A percentile compares a stretch with the other conserved stretches of the same genome.
Conservation (phyloP, 306 rosid species). For the Vigna radiata region DNA sequence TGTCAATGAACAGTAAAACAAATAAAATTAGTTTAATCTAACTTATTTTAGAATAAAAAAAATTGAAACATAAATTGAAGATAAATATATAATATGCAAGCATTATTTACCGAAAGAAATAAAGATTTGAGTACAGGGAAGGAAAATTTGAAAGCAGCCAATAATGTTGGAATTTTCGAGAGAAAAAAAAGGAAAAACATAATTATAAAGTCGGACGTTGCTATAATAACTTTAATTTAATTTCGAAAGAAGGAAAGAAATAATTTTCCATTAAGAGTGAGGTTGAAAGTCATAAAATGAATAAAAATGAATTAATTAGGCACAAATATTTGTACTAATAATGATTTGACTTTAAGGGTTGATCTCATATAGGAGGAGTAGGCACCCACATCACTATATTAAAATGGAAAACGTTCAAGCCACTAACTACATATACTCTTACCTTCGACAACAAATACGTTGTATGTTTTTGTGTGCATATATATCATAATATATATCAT, state of each 20-base stretch:
- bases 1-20: too few relatives aligned
- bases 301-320: neutral
- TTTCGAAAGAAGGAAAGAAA: neutral
- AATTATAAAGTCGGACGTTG: neutral
- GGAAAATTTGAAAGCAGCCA: neutral
- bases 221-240: neutral
- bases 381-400: slow-evolving; percentile 26
- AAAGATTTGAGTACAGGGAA: neutral
- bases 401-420: slow-evolving; percentile 42
- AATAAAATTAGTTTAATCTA: too few relatives aligned
- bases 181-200: neutral
- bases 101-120: too few relatives aligned
- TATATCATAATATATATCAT: too few relatives aligned
- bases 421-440: slow-evolving; percentile 28
- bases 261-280: neutral
- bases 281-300: too few relatives aligned
- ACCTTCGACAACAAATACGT: neutral
- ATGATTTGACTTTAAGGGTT: neutral
- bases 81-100: too few relatives aligned
- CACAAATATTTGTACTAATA: neutral
- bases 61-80: neutral
- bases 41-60: too few relatives aligned
- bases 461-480: too few relatives aligned
- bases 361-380: slow-evolving; percentile 19
- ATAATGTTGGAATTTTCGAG: neutral